Evolutionary conservation across 2,329 filamentous ascomycete species (phyloP).

Genomic region (Phoma sp.): DNA sequence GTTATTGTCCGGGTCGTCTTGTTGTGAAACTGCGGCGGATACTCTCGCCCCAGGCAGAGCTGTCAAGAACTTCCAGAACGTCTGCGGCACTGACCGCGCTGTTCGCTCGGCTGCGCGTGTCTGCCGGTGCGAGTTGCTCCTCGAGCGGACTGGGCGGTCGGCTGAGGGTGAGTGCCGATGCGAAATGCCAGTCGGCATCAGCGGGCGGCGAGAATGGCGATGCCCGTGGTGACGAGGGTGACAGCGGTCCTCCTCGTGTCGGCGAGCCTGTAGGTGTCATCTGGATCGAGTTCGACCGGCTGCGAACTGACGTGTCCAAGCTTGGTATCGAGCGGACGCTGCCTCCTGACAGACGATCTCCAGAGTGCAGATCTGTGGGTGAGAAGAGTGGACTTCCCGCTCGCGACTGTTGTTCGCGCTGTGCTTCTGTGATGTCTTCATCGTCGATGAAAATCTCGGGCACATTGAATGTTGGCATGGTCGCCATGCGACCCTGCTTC

Average conservation of each 20-base stretch:
- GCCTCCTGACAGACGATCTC: slow-evolving; percentile 36
- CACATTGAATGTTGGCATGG: slow-evolving; percentile 79
- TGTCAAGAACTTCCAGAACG: slow-evolving; percentile 84
- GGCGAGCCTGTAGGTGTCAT: slow-evolving; percentile 47
- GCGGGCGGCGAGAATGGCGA: slow-evolving; percentile 41
- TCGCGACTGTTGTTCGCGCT: slow-evolving; percentile 45
- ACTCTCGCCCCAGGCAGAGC: slow-evolving; percentile 92
- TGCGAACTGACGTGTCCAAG: slow-evolving; percentile 40
- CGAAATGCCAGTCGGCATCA: slow-evolving; percentile 56
- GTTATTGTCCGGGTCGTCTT: slow-evolving; percentile 49
- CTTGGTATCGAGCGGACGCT: slow-evolving; percentile 36
- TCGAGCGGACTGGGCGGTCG: slow-evolving; percentile 49
- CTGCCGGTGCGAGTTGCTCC: slow-evolving; percentile 35
- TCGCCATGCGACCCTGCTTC: slow-evolving; percentile 75
- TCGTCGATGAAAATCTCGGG: slow-evolving; percentile 92
- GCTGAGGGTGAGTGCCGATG: slow-evolving; percentile 52
- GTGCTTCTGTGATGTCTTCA: slow-evolving; percentile 62
- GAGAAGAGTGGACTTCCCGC: slow-evolving; percentile 45
- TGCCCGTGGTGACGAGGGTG: slow-evolving; percentile 31
- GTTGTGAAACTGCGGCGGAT: slow-evolving; percentile 86
- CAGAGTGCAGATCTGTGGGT: slow-evolving; percentile 36
- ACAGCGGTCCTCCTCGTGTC: slow-evolving; percentile 32
- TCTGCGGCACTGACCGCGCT: slow-evolving; percentile 77
- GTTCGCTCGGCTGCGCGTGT: slow-evolving; percentile 66
- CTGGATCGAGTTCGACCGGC: slow-evolving; percentile 50